These are phyloP conservation scores for Casuarina glauca DNA, from an alignment of 306 rosid genomes.

Conservation along the genomic window DNA sequence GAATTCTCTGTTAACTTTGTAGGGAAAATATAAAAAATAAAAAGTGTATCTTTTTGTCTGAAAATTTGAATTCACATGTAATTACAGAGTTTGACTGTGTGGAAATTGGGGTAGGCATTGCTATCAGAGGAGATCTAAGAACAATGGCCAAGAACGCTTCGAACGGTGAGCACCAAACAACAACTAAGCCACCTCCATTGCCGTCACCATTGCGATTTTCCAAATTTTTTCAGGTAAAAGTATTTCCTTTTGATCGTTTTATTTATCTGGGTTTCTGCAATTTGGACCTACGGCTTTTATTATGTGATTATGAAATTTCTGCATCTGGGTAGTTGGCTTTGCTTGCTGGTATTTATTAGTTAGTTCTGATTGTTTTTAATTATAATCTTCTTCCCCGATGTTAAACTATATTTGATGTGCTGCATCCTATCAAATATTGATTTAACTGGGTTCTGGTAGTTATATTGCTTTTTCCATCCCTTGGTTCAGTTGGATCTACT, in stretches of 20 bases:
- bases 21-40: too few relatives aligned
- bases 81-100: conserved; percentile 8
- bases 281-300: conserved; percentile 9
- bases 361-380: not conserved
- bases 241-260: not conserved
- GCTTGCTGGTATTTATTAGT: conserved; percentile 18
- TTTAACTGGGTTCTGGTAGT: not conserved
- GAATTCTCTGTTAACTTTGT: not conserved
- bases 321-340: conserved; percentile 14
- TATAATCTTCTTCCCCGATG: not conserved
- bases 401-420: not conserved
- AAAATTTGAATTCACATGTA: not conserved
- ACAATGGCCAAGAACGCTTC: conserved; percentile 64
- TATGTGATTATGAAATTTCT: conserved; percentile 22
- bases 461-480: not conserved
- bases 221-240: conserved; percentile 75
- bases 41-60: not conserved
- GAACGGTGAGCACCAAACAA: conserved; percentile 46
- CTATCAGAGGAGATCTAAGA: conserved; percentile 32
- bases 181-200: conserved; percentile 65
- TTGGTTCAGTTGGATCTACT: conserved; percentile 17
- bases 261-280: not conserved
- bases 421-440: not conserved
- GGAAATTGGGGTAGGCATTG: conserved; percentile 30
- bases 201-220: conserved; percentile 91